Percentiles rank a stretch among this genome's conserved stretches.
Evolutionary conservation across 495 filamentous ascomycete species (phyloP).

Genomic region (Evernia prunastri): DNA sequence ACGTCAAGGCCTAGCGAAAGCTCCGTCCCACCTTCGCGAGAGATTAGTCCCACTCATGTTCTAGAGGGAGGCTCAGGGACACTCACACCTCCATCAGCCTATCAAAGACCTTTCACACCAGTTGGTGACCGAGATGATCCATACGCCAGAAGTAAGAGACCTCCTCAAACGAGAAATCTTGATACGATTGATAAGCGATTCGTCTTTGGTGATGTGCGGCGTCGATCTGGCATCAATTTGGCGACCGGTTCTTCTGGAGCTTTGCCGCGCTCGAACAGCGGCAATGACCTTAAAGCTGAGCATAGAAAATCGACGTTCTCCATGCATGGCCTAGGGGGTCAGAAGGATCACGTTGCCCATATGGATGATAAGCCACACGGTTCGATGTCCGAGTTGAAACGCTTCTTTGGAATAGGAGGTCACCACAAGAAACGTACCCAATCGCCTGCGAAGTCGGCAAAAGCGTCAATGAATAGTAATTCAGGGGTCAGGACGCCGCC

Average conservation of each 20-base stretch:
- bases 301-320: conserved; percentile 42
- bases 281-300: conserved; percentile 40
- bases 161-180: conserved; percentile 61
- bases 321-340: conserved; percentile 32
- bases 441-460: conserved; percentile 50
- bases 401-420: conserved; percentile 75
- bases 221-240: conserved; percentile 28
- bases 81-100: conserved; percentile 45
- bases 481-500: conserved; percentile 52
- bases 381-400: conserved; percentile 90
- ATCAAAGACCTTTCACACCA: conserved; percentile 67
- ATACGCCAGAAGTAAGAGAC: conserved; percentile 75
- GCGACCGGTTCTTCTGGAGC: conserved; percentile 20
- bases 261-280: conserved; percentile 41
- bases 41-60: conserved; percentile 43
- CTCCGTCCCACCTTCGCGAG: conserved; percentile 59
- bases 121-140: conserved; percentile 80
- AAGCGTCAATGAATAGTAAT: conserved; percentile 29
- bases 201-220: conserved; percentile 64
- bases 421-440: conserved; percentile 61
- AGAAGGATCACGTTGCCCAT: conserved; percentile 40
- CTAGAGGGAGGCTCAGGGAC: conserved; percentile 45
- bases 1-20: conserved; percentile 38
- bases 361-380: conserved; percentile 60
- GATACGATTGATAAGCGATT: conserved; percentile 75